phyloP scores from a whole-genome alignment of 1,139 yeast species.

The Yamadazyma triangularis region DNA sequence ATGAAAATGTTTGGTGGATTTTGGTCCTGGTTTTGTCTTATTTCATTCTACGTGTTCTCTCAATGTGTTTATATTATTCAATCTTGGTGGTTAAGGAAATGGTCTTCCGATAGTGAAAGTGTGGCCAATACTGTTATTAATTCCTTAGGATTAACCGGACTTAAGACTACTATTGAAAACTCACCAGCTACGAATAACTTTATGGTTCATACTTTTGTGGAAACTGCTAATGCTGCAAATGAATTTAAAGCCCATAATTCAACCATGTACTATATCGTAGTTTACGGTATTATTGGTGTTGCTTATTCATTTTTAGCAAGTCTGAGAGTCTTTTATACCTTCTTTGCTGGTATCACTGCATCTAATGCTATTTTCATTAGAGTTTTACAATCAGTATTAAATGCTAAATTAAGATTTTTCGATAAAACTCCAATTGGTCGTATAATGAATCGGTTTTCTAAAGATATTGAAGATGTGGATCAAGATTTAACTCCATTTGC shows the following conservation, averaged over 20 bases:
- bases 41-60: conserved; percentile 44
- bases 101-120: conserved; percentile 52
- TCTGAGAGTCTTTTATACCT: conserved; percentile 55
- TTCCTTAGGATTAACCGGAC: conserved; percentile 5
- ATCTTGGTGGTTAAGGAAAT: conserved; percentile 81
- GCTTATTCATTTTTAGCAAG: conserved; percentile 52
- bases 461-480: conserved; percentile 90
- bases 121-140: conserved; percentile 5
- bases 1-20: conserved; percentile 63
- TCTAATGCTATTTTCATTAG: conserved; percentile 69
- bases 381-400: conserved; percentile 60
- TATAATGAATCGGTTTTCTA: conserved; percentile 94
- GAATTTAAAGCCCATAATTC: conserved; percentile 26
- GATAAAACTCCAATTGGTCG: conserved; percentile 96
- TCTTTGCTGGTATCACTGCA: conserved; percentile 72
- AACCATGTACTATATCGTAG: conserved; percentile 58
- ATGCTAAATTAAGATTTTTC: conserved; percentile 83
- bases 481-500: conserved; percentile 87
- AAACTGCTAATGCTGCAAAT: conserved; percentile 13
- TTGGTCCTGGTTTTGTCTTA: conserved; percentile 45
- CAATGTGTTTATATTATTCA: conserved; percentile 61
- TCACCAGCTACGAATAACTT: conserved; percentile 11
- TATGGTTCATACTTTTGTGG: conserved; percentile 18
- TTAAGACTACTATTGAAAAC: conserved; percentile 6
- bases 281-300: conserved; percentile 71